phyloP scores from a whole-genome alignment of 495 filamentous ascomycete genomes.

The Thermothielavioides terrestris region DNA sequence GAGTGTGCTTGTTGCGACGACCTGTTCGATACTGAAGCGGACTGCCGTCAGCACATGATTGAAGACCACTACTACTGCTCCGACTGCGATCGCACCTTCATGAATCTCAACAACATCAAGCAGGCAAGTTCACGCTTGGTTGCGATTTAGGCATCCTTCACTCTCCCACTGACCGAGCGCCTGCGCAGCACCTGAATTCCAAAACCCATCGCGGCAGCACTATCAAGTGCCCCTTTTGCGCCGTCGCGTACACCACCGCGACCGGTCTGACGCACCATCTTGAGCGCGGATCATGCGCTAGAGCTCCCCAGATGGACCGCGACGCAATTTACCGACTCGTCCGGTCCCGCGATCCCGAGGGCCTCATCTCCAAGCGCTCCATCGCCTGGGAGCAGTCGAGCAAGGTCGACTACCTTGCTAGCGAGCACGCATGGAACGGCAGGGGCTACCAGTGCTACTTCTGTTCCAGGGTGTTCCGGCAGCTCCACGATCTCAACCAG shows the following conservation, averaged over 20 bases:
- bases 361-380: constrained; percentile 28
- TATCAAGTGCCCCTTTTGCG: constrained; percentile 29
- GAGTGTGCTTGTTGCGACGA: constrained; percentile 19
- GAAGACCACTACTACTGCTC: constrained; percentile 20
- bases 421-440: constrained; percentile 19
- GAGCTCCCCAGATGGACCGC: constrained; percentile 14
- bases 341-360: constrained; percentile 22
- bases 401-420: constrained; percentile 15
- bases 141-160: neutral
- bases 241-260: constrained; percentile 16
- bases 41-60: constrained; percentile 12
- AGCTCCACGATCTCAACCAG: constrained; percentile 19
- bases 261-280: constrained; percentile 29
- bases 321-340: constrained; percentile 26
- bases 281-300: constrained; percentile 19
- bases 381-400: constrained; percentile 18
- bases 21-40: neutral
- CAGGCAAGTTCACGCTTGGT: constrained; percentile 10
- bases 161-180: neutral
- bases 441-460: constrained; percentile 25
- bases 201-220: constrained; percentile 18
- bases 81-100: constrained; percentile 22
- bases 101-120: constrained; percentile 23
- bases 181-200: constrained; percentile 20
- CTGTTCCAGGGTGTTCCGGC: too few species aligned